These are phyloP conservation scores for Pestalotiopsis sp. DNA, from an alignment of 2,329 filamentous ascomycete species.

Conservation along the genomic window DNA sequence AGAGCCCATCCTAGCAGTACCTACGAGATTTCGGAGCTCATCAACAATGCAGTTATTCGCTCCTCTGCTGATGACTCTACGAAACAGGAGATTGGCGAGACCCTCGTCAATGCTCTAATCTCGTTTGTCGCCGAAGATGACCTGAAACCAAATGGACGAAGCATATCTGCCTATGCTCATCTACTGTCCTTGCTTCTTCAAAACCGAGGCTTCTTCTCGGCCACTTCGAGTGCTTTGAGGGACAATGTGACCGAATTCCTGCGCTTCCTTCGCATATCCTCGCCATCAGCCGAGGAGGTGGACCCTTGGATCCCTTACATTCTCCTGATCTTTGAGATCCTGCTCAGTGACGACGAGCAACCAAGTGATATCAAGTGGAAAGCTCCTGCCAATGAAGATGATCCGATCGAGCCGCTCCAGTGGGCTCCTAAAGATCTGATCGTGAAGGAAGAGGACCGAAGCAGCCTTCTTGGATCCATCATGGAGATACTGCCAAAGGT, in stretches of 20 bases:
- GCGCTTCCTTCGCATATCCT: constrained; percentile 72
- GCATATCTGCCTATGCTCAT: constrained; percentile 87
- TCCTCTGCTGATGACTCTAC: constrained; percentile 51
- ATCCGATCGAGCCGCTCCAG: constrained; percentile 52
- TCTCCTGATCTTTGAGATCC: constrained; percentile 83
- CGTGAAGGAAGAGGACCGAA: constrained; percentile 65
- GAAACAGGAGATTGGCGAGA: constrained; percentile 76
- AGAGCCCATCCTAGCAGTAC: constrained; percentile 85
- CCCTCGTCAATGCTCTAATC: constrained; percentile 80
- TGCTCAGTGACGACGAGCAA: constrained; percentile 86
- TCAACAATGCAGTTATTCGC: constrained; percentile 69
- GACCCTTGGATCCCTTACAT: constrained; percentile 92
- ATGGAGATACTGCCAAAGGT: constrained; percentile 82
- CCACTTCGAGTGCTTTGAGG: constrained; percentile 72
- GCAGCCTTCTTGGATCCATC: constrained; percentile 72
- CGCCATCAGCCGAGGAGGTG: constrained; percentile 72
- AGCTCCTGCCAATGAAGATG: constrained; percentile 49
- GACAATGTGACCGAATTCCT: constrained; percentile 76
- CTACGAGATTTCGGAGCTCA: constrained; percentile 87
- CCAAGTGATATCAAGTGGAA: constrained; percentile 75
- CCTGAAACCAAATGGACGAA: constrained; percentile 59
- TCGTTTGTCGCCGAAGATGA: constrained; percentile 63
- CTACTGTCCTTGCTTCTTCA: constrained; percentile 86
- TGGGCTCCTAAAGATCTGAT: constrained; percentile 61
- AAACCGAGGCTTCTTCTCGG: constrained; percentile 76